Conservation (phyloP, 2,329 filamentous ascomycete species). For the Alternaria arbusti region DNA sequence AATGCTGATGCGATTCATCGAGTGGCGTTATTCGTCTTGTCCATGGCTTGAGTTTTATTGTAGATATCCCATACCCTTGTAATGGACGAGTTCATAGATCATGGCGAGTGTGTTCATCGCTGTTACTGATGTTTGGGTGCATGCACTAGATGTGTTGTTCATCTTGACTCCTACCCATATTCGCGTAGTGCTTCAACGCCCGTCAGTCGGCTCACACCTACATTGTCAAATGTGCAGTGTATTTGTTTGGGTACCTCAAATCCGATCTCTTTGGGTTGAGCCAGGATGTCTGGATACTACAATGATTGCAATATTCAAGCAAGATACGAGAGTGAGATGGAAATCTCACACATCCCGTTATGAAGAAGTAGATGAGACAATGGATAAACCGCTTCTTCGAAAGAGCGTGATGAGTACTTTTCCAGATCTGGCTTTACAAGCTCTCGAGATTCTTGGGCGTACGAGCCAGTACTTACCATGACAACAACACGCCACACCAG, state of each 20-base stretch:
- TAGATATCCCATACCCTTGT: constrained; percentile 44
- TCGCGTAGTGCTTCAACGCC: neutral
- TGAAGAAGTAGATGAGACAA: neutral
- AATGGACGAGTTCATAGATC: constrained; percentile 17
- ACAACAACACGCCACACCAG: neutral
- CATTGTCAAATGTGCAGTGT: neutral
- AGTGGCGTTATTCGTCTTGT: constrained; percentile 11
- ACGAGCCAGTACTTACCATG: neutral
- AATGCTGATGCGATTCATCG: neutral
- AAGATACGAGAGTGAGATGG: neutral
- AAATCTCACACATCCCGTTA: neutral
- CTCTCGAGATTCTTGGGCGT: neutral
- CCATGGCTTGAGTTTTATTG: constrained; percentile 22
- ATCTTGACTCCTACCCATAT: neutral
- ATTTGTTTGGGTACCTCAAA: neutral
- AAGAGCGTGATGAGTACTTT: neutral
- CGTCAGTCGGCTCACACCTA: fast-evolving
- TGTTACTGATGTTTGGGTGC: neutral
- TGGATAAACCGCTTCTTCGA: neutral
- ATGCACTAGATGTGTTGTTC: neutral
- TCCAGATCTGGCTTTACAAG: neutral
- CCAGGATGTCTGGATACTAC: neutral
- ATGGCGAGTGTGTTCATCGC: neutral
- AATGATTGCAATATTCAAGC: neutral
- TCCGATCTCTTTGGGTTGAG: neutral